These are phyloP conservation scores for Ascodesmis nigricans DNA, from an alignment of 495 filamentous ascomycete genomes.

Conservation along the genomic window DNA sequence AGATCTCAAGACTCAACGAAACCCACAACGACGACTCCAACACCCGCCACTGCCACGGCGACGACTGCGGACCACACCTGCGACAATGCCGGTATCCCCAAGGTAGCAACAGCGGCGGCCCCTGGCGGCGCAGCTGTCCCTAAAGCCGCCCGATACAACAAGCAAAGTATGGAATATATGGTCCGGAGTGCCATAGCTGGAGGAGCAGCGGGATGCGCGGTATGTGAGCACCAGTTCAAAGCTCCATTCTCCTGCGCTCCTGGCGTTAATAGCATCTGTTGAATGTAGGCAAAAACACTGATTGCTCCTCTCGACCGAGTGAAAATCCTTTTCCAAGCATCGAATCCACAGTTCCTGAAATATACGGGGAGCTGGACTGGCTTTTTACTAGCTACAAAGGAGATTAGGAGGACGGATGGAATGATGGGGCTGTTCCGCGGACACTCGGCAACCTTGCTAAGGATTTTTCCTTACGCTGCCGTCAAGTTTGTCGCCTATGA, in stretches of 20 bases:
- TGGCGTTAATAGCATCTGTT: slow-evolving; percentile 9
- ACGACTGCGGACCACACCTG: no score
- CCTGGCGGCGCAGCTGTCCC: no score
- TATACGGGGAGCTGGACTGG: slow-evolving; percentile 78
- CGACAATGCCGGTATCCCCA: no score
- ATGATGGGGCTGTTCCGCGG: slow-evolving; percentile 62
- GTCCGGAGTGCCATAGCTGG: slow-evolving; percentile 63
- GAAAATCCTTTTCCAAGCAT: slow-evolving; percentile 95
- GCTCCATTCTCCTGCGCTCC: not conserved
- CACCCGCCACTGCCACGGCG: no score
- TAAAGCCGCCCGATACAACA: no score
- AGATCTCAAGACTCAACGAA: no score
- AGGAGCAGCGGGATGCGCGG: slow-evolving; percentile 68
- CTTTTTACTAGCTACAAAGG: slow-evolving; percentile 49
- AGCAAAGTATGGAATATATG: slow-evolving; percentile 63
- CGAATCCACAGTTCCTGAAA: slow-evolving; percentile 78
- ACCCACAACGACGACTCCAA: no score
- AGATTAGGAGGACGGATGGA: slow-evolving; percentile 61
- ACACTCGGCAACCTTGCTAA: slow-evolving; percentile 78
- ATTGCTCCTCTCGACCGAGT: slow-evolving; percentile 93
- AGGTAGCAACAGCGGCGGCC: no score
- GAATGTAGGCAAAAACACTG: slow-evolving; percentile 63
- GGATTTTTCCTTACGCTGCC: slow-evolving; percentile 91
- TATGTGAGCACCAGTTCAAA: slow-evolving; percentile 27
- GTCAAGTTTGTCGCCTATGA: slow-evolving; percentile 98